Percentiles rank a stretch among this genome's conserved stretches.
Conservation (phyloP, 2,329 filamentous ascomycete species). For the Fusarium multiceps region DNA sequence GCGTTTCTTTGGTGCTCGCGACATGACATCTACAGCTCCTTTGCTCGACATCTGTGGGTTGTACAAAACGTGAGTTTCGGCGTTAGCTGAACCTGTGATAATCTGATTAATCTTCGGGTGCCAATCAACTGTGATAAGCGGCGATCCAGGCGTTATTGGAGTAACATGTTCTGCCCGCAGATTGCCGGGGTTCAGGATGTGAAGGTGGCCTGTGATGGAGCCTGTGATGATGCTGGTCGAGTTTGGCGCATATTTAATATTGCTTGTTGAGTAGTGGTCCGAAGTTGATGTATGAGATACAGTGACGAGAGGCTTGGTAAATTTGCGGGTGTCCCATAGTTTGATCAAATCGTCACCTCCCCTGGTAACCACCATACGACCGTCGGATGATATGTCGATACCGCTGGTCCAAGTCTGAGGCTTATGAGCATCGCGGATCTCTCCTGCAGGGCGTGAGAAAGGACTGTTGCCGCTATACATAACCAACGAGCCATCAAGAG, state of each 20-base stretch:
- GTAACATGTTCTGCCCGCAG: slow-evolving; percentile 86
- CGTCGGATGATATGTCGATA: slow-evolving; percentile 89
- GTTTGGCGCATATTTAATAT: slow-evolving; percentile 89
- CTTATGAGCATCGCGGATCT: slow-evolving; percentile 85
- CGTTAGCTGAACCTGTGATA: slow-evolving; percentile 90
- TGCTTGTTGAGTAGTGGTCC: slow-evolving; percentile 83
- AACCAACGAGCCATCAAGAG: slow-evolving; percentile 87
- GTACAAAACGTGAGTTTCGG: slow-evolving; percentile 90
- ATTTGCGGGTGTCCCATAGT: slow-evolving; percentile 96
- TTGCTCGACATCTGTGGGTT: slow-evolving; percentile 83
- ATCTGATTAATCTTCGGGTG: slow-evolving; percentile 97
- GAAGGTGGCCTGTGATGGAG: slow-evolving; percentile 84
- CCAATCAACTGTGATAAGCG: slow-evolving; percentile 89
- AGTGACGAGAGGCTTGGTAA: slow-evolving; percentile 87
- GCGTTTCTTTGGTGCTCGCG: slow-evolving; percentile 90
- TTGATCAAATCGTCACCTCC: slow-evolving; percentile 95
- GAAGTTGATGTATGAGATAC: slow-evolving; percentile 85
- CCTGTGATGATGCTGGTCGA: slow-evolving; percentile 89
- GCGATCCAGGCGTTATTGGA: slow-evolving; percentile 84
- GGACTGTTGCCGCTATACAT: slow-evolving; percentile 95
- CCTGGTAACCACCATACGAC: slow-evolving; percentile 87
- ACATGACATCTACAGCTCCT: slow-evolving; percentile 90
- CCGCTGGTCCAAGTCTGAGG: slow-evolving; percentile 91
- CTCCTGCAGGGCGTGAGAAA: slow-evolving; percentile 81
- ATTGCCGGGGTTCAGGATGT: slow-evolving; percentile 94